phyloP scores from a whole-genome alignment of 306 rosid species.

The Glycine tomentella region DNA sequence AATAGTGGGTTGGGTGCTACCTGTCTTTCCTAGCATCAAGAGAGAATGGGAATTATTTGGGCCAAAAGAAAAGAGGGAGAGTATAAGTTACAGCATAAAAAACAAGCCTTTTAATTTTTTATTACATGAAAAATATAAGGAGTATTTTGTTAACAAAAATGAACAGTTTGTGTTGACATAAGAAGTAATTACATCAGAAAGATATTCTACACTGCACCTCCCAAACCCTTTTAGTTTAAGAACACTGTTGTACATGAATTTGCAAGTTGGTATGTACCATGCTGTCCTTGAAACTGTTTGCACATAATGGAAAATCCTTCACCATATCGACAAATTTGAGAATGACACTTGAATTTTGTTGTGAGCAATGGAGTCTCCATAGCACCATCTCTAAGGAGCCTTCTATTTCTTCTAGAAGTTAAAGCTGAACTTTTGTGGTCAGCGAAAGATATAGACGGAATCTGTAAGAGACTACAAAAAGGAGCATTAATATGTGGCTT shows the following conservation, averaged over 20 bases:
- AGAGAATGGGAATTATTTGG: neutral
- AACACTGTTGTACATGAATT: slow-evolving; percentile 64
- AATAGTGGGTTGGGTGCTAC: neutral
- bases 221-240: slow-evolving; percentile 52
- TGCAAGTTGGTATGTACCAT: slow-evolving; percentile 60
- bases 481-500: slow-evolving; percentile 55
- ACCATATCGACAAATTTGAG: slow-evolving; percentile 60
- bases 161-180: slow-evolving; percentile 26
- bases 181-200: slow-evolving; percentile 30
- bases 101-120: neutral
- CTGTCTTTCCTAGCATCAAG: neutral
- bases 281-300: slow-evolving; percentile 64
- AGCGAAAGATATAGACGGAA: slow-evolving; percentile 50
- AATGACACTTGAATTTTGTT: slow-evolving; percentile 51
- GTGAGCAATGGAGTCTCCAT: slow-evolving; percentile 55
- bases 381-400: slow-evolving; percentile 57
- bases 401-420: slow-evolving; percentile 54
- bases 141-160: slow-evolving; percentile 21
- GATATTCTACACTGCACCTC: neutral
- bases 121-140: slow-evolving; percentile 2
- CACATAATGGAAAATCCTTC: slow-evolving; percentile 63
- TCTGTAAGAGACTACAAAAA: slow-evolving; percentile 52
- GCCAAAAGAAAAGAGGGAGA: neutral
- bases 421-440: slow-evolving; percentile 58
- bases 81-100: slow-evolving; percentile 25